phyloP scores from a whole-genome alignment of 305 asterid genomes.

The Petunia hybrid region DNA sequence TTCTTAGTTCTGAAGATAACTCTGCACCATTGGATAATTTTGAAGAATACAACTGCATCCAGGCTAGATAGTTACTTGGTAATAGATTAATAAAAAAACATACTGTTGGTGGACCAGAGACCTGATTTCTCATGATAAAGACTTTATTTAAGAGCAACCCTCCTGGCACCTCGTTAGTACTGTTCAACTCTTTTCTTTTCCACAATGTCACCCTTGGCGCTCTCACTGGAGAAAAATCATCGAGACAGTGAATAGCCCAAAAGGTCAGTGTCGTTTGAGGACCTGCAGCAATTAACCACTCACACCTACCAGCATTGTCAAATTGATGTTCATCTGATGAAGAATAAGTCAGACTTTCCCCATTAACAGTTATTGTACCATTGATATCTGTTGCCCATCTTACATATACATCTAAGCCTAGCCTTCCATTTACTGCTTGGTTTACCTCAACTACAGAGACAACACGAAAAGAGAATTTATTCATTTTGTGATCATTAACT shows the following conservation, averaged over 20 bases:
- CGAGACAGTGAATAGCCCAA: slow-evolving; percentile 97
- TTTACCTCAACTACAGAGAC: slow-evolving; percentile 83
- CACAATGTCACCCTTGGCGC: slow-evolving; percentile 90
- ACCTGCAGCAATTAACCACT: slow-evolving; percentile 92
- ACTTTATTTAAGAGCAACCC: slow-evolving; percentile 59
- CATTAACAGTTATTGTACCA: slow-evolving; percentile 54
- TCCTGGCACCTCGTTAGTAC: slow-evolving; percentile 53
- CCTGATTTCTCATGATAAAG: slow-evolving; percentile 69
- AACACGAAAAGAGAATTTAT: slow-evolving; percentile 64
- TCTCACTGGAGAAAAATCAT: slow-evolving; percentile 88
- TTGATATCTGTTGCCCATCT: slow-evolving; percentile 83
- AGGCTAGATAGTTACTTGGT: slow-evolving; percentile 70
- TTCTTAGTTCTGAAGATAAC: slow-evolving; percentile 51
- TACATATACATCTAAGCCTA: slow-evolving; percentile 72
- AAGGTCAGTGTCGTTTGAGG: slow-evolving; percentile 61
- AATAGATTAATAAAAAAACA: slow-evolving; percentile 74
- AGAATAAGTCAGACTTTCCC: slow-evolving; percentile 55
- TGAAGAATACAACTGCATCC: slow-evolving; percentile 69
- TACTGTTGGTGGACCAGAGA: slow-evolving; percentile 71
- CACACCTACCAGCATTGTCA: slow-evolving; percentile 80
- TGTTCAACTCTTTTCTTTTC: slow-evolving; percentile 65
- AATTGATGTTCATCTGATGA: slow-evolving; percentile 58
- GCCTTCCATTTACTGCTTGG: slow-evolving; percentile 65
- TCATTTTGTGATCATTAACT: slow-evolving; percentile 60
- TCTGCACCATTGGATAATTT: slow-evolving; percentile 48